Evolutionary conservation across 371 early-diverging fungal genomes (phyloP), one percentile per base, ranked within the genome.

Genomic region (Sporodiniella umbellata): DNA sequence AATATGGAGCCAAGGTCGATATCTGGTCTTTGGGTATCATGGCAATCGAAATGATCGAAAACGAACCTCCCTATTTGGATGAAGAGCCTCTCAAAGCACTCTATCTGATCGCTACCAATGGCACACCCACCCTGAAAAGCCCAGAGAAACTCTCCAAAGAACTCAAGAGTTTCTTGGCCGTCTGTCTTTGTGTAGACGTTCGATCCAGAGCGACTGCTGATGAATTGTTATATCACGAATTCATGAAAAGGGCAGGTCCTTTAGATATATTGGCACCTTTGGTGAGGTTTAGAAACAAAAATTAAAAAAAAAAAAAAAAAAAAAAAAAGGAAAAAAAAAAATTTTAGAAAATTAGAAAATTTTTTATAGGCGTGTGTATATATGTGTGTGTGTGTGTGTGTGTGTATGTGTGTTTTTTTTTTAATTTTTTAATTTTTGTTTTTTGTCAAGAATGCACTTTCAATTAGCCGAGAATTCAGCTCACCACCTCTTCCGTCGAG

Each of bases 41-140:
- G 89, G 92, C 95, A 1, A 97, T 96, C 65, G 98, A 99, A 77
- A 94, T 98, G 94, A 84, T 96, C 56, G 95, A 97, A 67, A 91
- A 92, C 33, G 95, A 94, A 68, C 97, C 96, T 14, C 99, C 99
- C 51, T 98, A 97, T 62, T 66, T 95, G 62, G 92, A 95, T 54
- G 96, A 94, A 68, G 92, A 94, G 62, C 91, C 94, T 21, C 76
- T 96, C 51, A 92, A 92, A 70, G 98, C 98, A 8, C 79, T 96
- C 31, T 96, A 95, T 66, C 67, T 96, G 59, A 96, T 96, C 62
- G 94, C 95, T 15, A 96, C 97, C 33, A 94, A 96, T 64, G 98
- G 98, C 30, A 98, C 95, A 0, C 98, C 98, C 4, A 87, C 89
- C 2, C 78, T 98, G 28, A 92, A 93, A 72, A 68, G 82, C 44